Conservation (phyloP, 148 eudicot species). For the Nepenthes mirabilis region DNA sequence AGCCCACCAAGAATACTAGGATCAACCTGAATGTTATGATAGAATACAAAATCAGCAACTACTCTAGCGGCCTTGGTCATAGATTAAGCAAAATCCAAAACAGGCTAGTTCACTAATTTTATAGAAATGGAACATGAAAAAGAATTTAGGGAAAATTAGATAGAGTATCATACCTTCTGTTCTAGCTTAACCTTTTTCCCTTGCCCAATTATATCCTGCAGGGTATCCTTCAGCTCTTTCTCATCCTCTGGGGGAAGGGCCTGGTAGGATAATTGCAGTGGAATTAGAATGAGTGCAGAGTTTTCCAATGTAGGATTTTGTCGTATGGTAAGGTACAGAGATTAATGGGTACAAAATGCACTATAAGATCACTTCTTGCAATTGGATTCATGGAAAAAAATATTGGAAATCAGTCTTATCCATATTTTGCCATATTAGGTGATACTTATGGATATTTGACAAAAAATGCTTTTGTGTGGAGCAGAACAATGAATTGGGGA, state of each 20-base stretch:
- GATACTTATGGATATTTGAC: too few species aligned
- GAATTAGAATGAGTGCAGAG: background rate
- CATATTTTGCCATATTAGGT: too few species aligned
- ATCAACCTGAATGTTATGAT: conserved; percentile 38
- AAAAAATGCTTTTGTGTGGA: too few species aligned
- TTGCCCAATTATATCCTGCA: conserved; percentile 71
- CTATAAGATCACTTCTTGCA: too few species aligned
- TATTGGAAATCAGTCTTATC: too few species aligned
- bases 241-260: conserved; percentile 75
- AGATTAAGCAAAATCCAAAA: background rate
- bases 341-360: too few species aligned
- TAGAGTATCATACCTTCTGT: conserved; percentile 46
- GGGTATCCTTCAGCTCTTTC: conserved; percentile 81
- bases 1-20: conserved; percentile 78
- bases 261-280: conserved; percentile 19
- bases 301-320: too few species aligned
- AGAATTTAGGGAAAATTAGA: background rate
- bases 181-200: conserved; percentile 66
- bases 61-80: background rate
- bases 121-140: background rate
- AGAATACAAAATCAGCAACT: background rate
- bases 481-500: too few species aligned
- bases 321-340: too few species aligned
- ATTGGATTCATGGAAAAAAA: too few species aligned
- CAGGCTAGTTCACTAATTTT: too few species aligned